Evolutionary conservation across 345 rosid species (phyloP), one percentile per base, ranked within the genome.

Genomic region (Eucalyptus camaldulensis): DNA sequence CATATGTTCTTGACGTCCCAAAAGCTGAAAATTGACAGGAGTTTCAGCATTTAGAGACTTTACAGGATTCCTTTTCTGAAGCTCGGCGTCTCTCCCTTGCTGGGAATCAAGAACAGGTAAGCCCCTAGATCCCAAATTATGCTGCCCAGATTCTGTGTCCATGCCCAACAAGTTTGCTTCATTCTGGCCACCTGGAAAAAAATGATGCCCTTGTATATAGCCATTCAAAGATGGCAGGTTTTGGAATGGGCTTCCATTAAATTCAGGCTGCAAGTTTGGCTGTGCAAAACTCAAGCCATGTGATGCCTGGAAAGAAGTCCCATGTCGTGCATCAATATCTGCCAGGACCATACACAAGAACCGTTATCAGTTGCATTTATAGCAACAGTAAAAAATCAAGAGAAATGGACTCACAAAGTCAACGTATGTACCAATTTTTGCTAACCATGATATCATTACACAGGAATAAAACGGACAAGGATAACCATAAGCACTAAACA

Each of bases 1-100:
- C 49, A 90, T 85, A 85, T 93, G 95, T 45, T 92, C 93, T 89
- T 90, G 94, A 80, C 92, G 93, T 88, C 88, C 90, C 89, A 91
- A 88, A 89, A 93, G 93, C 83, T 92, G 91, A 91, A 89, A 92
- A 88, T 91, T 89, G 50, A 87, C 88, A 24, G 92, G 88, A 89
- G 91, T 62, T 86, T 92, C 93, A 25, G 89, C 80, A 88, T 56
- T 67, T 76, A 90, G 91, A 49, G 89, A 81, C 76, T 89, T 87
- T 69, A 49, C 90, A 10, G 90, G 88, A 87, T 88, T 91, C 47
- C 83, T 21, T 88, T 83, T 87, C 76, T 89, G 90, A 87, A 89
- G 85, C 88, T 54, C 88, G 29, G 88, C 31, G 80, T 45, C 88
- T 12, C 62, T 60, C 80, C 69, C 88, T 87, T 56, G 88, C 80